phyloP scores from a whole-genome alignment of 2,329 filamentous ascomycete genomes.

The Ophiostoma australiae region DNA sequence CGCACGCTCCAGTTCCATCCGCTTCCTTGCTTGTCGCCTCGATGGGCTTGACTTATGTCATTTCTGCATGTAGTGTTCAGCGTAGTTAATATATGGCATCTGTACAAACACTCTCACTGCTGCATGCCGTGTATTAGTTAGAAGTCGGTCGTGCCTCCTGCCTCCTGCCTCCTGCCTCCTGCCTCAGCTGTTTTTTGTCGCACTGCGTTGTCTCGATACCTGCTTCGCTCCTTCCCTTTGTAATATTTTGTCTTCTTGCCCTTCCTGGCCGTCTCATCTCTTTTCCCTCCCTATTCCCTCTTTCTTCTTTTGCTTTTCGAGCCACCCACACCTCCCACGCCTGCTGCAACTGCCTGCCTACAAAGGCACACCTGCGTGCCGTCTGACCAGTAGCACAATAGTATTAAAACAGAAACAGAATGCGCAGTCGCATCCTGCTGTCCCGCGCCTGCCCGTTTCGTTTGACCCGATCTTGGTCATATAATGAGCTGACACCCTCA shows the following conservation, averaged over 20 bases:
- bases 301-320: neutral
- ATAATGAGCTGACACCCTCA: slow-evolving; percentile 6
- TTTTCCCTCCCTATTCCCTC: neutral
- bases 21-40: neutral
- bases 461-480: neutral
- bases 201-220: slow-evolving; percentile 14
- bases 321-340: neutral
- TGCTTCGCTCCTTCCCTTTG: slow-evolving; percentile 14
- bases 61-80: neutral
- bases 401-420: neutral
- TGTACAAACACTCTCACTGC: neutral
- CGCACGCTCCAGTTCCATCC: neutral
- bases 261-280: neutral
- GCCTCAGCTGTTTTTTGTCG: slow-evolving; percentile 10
- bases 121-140: neutral
- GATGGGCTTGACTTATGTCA: slow-evolving; percentile 12
- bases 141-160: neutral
- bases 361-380: slow-evolving; percentile 1
- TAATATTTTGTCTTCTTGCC: neutral
- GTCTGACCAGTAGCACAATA: slow-evolving; percentile 18
- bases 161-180: neutral
- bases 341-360: slow-evolving; percentile 12
- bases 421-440: slow-evolving; percentile 13
- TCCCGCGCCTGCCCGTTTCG: slow-evolving; percentile 19
- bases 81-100: neutral